phyloP scores from a whole-genome alignment of 2,329 filamentous ascomycete genomes.

The Fusarium albosuccineum region DNA sequence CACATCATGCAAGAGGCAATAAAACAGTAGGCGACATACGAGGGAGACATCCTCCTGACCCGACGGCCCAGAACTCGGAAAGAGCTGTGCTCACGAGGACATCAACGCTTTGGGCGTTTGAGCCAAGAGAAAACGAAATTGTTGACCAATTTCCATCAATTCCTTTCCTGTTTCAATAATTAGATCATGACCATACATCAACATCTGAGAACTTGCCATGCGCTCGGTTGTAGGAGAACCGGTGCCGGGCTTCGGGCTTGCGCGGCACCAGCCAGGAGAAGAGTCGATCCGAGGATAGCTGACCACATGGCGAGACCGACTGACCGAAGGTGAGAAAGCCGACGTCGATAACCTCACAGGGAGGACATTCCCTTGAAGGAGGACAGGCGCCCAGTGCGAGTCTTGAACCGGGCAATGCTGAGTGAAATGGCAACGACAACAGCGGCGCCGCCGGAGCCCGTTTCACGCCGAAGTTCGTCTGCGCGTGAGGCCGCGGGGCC shows the following conservation, averaged over 20 bases:
- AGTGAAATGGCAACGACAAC: constrained; percentile 16
- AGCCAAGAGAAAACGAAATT: constrained; percentile 67
- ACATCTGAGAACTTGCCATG: constrained; percentile 33
- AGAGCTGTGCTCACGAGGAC: constrained; percentile 73
- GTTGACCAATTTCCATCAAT: constrained; percentile 80
- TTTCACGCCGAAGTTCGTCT: constrained; percentile 5
- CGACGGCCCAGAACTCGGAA: constrained; percentile 79
- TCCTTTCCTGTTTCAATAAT: constrained; percentile 63
- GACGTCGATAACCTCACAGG: constrained; percentile 1
- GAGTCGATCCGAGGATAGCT: constrained; percentile 29
- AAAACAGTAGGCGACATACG: constrained; percentile 54
- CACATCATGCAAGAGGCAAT: background rate
- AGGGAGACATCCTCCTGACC: constrained; percentile 66
- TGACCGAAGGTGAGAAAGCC: background rate
- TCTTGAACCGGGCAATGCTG: constrained; percentile 9
- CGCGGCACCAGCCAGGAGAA: constrained; percentile 31
- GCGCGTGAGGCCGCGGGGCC: constrained; percentile 8
- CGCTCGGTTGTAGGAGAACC: constrained; percentile 36
- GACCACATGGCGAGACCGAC: constrained; percentile 31
- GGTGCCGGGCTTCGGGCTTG: constrained; percentile 38
- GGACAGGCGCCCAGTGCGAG: constrained; percentile 17
- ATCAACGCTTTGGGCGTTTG: constrained; percentile 52
- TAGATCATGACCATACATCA: constrained; percentile 7
- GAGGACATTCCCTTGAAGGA: constrained; percentile 8
- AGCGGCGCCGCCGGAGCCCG: constrained; percentile 12